Evolutionary conservation across 148 eudicot species (phyloP).

Genomic region (Camellia japonica): DNA sequence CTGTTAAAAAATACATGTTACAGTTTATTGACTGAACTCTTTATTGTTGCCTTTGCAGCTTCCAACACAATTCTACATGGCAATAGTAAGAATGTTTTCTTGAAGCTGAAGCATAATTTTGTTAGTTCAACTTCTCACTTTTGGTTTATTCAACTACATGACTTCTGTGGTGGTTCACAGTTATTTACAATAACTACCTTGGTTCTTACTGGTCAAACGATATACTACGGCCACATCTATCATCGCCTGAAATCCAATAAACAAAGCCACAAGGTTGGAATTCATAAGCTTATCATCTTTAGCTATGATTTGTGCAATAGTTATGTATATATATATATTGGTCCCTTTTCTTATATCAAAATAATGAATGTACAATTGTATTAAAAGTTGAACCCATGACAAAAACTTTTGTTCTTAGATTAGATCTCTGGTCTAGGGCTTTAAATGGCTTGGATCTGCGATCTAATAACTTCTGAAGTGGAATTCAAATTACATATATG

Average conservation of each 20-base stretch:
- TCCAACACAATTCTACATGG: conserved; percentile 78
- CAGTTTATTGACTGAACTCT: conserved; percentile 6
- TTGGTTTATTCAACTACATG: neutral
- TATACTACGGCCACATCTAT: conserved; percentile 62
- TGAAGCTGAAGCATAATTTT: neutral
- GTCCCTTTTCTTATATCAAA: neutral
- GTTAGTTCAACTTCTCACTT: neutral
- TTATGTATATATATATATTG: neutral
- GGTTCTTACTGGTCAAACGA: conserved; percentile 52
- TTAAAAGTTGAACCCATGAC: neutral
- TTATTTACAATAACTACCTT: conserved; percentile 55
- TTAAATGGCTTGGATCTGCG: conserved; percentile 8
- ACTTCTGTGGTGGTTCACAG: conserved; percentile 34
- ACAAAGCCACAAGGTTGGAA: conserved; percentile 42
- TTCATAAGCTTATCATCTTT: conserved; percentile 1
- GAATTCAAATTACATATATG: neutral
- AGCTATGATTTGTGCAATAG: neutral
- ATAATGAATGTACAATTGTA: neutral
- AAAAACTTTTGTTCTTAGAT: neutral
- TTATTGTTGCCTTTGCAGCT: conserved; percentile 51
- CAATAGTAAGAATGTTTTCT: conserved; percentile 48
- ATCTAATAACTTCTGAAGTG: neutral
- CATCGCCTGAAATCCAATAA: conserved; percentile 44
- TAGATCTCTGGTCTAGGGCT: conserved; percentile 11
- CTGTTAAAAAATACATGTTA: neutral